Conservation (phyloP, 495 filamentous ascomycete genomes). For the Hamigera avellanea region DNA sequence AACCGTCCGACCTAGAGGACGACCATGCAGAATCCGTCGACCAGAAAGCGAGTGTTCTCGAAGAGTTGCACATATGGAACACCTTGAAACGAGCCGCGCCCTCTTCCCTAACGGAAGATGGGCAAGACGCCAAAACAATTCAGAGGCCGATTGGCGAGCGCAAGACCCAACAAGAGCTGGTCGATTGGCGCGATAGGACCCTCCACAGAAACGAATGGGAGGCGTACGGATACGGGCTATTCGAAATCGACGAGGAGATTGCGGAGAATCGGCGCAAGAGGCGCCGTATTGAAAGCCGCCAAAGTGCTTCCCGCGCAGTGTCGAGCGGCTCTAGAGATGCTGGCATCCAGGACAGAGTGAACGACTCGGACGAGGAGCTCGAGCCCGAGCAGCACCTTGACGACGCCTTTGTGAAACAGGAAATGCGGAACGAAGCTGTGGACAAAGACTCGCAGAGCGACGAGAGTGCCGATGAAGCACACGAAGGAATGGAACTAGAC, state of each 20-base stretch:
- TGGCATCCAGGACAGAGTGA: too few relatives aligned
- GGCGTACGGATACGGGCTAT: conserved; percentile 21
- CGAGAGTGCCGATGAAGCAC: conserved; percentile 1
- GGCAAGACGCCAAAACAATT: conserved; percentile 7
- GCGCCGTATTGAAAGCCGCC: conserved; percentile 9
- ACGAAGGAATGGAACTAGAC: conserved; percentile 10
- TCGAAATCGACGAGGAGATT: conserved; percentile 22
- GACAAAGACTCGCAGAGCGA: conserved; percentile 1
- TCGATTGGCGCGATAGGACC: conserved; percentile 34
- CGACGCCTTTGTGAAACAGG: too few relatives aligned
- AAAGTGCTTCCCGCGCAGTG: too few relatives aligned
- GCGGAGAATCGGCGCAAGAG: conserved; percentile 22
- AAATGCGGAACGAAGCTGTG: too few relatives aligned
- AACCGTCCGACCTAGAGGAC: conserved; percentile 26
- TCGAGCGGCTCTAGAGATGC: too few relatives aligned
- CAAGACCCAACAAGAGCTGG: conserved; percentile 18
- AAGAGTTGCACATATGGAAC: conserved; percentile 47
- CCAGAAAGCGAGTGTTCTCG: conserved; percentile 29
- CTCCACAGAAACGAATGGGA: conserved; percentile 42
- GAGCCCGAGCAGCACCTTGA: too few relatives aligned
- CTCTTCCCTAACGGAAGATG: conserved; percentile 8
- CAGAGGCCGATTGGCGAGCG: conserved; percentile 13
- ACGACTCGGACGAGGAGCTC: too few relatives aligned
- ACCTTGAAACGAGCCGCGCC: conserved; percentile 28
- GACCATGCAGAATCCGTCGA: conserved; percentile 45